A percentile compares a stretch with the other conserved stretches of the same genome.
These are phyloP conservation scores for Ophiostoma fasciatum DNA, from an alignment of 2,329 filamentous ascomycete species.

Conservation along the genomic window DNA sequence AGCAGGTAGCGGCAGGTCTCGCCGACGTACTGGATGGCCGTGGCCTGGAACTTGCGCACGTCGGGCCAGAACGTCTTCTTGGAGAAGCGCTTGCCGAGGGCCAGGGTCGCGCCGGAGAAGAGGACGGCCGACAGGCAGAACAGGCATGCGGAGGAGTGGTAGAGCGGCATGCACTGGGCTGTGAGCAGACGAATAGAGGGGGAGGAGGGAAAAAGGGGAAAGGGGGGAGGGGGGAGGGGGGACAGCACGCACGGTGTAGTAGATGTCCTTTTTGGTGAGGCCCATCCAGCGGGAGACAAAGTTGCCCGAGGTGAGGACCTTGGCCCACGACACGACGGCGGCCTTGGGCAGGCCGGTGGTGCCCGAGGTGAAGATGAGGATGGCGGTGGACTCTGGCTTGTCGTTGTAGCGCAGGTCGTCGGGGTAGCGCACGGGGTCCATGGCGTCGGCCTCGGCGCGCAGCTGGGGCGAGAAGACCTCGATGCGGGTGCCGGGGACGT, in stretches of 20 bases:
- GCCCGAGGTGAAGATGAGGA: constrained; percentile 74
- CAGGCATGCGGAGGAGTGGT: constrained; percentile 65
- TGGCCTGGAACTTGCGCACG: constrained; percentile 54
- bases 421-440: constrained; percentile 38
- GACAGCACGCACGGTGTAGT: constrained; percentile 54
- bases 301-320: constrained; percentile 37
- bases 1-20: constrained; percentile 77
- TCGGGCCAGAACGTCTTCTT: constrained; percentile 65
- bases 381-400: constrained; percentile 41
- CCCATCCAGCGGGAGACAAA: constrained; percentile 42
- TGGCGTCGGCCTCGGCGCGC: constrained; percentile 37
- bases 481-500: constrained; percentile 38
- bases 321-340: constrained; percentile 60
- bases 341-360: constrained; percentile 76
- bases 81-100: constrained; percentile 65
- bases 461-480: constrained; percentile 45
- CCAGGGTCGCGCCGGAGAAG: constrained; percentile 46
- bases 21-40: constrained; percentile 73
- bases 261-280: constrained; percentile 47
- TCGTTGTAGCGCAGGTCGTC: constrained; percentile 40
- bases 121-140: constrained; percentile 53
- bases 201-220: too few relatives aligned
- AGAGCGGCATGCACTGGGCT: constrained; percentile 66
- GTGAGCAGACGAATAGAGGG: background rate
- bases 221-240: too few relatives aligned